Evolutionary conservation across 108 stramenopile species (phyloP), one percentile per base, ranked within the genome.

Genomic region (Nannochloropsis granulata): DNA sequence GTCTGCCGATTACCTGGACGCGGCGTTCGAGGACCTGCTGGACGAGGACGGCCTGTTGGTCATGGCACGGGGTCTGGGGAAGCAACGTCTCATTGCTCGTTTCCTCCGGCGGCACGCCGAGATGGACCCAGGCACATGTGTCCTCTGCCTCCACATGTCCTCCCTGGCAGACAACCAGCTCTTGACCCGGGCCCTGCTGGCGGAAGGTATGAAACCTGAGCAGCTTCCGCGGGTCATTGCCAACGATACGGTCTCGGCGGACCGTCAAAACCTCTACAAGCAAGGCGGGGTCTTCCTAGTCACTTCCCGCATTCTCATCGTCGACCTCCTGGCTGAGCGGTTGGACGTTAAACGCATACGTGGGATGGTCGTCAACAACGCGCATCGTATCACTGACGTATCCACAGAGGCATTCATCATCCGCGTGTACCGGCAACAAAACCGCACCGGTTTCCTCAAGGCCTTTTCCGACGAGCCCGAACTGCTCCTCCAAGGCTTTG

Each of bases 331-430:
- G 25, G 94, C 90, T 82, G 89, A 93, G 14, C 92, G 86, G n/a
- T 86, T 94, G 0, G 85, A 86, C 19, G 56, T 94, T 44, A 90
- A 84, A 12, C 90, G 93, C 42, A 94, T 98, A 44, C 94, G 93
- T 43, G 98, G 97, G 13, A 89, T 99, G 82, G 78, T 98, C 81
- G 95, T 98, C 26, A 93, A 93, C 23, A 94, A 96, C 83, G 98
- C 95, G 0, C 97, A 99, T 83, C 88, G 93, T 24, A 94, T 97
- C 5, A 85, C 93, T 19, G 94, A 95, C n/a, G 91, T 94, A 19
- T 96, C 95, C 24, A 98, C 93, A 26, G 96, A 97, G 81, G 96
- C 97, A 5, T 99, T 99, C 86, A 97, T 97, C 85, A 85, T 99
- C 45, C 88, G 95, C 82, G 95, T 99, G 13, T 96, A 92, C 89